Conservation (phyloP, 139 green algal species). For the Micractinium sp. region DNA sequence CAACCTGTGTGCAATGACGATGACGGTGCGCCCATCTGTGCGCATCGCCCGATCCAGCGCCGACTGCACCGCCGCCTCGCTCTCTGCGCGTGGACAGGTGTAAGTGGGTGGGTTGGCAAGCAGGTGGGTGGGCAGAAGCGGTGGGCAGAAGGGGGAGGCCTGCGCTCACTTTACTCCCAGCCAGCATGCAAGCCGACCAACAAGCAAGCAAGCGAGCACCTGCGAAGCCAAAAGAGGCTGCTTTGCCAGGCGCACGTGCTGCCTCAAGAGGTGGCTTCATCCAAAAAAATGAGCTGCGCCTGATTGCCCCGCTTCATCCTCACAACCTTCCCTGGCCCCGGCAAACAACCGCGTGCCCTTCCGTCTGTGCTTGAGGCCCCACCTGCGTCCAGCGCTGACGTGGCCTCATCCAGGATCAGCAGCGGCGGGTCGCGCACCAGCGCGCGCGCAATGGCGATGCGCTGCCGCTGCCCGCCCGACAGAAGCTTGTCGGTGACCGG, state of each 20-base stretch:
- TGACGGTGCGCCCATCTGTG: slow-evolving; percentile 57
- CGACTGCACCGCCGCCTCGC: slow-evolving; percentile 67
- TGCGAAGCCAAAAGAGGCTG: too few species aligned
- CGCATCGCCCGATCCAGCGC: slow-evolving; percentile 76
- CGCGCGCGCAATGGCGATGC: slow-evolving; percentile 80
- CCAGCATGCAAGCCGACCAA: too few species aligned
- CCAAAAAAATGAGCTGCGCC: too few species aligned
- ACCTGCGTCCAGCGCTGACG: slow-evolving; percentile 20
- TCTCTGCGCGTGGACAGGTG: slow-evolving; percentile 25
- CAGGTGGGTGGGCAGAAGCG: background rate
- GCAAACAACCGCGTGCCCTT: too few species aligned
- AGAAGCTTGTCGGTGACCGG: slow-evolving; percentile 72
- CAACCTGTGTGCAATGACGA: slow-evolving; percentile 83
- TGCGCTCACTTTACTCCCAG: too few species aligned
- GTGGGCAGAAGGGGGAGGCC: background rate
- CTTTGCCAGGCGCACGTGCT: too few species aligned
- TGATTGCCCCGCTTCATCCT: too few species aligned
- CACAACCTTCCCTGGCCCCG: too few species aligned
- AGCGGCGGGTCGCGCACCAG: slow-evolving; percentile 59
- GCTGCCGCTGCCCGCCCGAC: slow-evolving; percentile 82
- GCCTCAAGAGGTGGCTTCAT: too few species aligned
- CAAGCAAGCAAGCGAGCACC: too few species aligned
- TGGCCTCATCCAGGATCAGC: slow-evolving; percentile 70
- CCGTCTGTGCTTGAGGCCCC: background rate
- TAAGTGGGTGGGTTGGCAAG: background rate